Evolutionary conservation across 192 early-diverging fungal species (phyloP), one percentile per base, ranked within the genome.

Genomic region (Backusella tarrabulga): DNA sequence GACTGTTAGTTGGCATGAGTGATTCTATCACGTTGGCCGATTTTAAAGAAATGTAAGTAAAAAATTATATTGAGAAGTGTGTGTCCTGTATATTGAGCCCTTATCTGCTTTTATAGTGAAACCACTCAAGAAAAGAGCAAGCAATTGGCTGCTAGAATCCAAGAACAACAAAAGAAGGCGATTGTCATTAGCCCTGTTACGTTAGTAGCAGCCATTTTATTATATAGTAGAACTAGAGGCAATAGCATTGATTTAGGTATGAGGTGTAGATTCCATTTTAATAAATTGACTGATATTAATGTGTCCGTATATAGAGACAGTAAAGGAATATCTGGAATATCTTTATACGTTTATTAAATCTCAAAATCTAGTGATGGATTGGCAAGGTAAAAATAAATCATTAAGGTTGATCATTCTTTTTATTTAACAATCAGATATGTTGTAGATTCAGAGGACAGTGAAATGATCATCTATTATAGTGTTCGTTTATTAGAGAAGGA

Each of bases 381-480:
- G 74, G 74, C 41, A 75, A 46, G 74, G 74, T 75, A 67, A 17
- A 15, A 23, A 23, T 56, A 21, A 6, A 75, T 26, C 41, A 34
- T 29, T 12, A 72, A 4, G 1, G 1, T 40, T 34, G 32, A 9
- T 6, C 9, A 40, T 5, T 52, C 38, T 17, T n/a, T 35, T 26
- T 38, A 11, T 35, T 26, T 35, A 50, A 72, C 41, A 44, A 32
- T 32, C 11, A 46, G 17, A 36, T 42, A 41, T 34, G 0, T 36
- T 40, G 0, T 75, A 75, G 74, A 75, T 11, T 67, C 60, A 44
- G 74, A 75, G 32, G 74, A 75, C n/a, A 42, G 23, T 7, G 74
- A 75, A 44, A 68, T 38, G 21, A 67, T 75, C 12, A 75, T 75
- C 34, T 75, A 68, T 15, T 75, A 75, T n/a, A 46, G 60, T 34